Base-by-base conservation (phyloP, 2,329 filamentous ascomycete species). In the Neonectria magnoliae region DNA sequence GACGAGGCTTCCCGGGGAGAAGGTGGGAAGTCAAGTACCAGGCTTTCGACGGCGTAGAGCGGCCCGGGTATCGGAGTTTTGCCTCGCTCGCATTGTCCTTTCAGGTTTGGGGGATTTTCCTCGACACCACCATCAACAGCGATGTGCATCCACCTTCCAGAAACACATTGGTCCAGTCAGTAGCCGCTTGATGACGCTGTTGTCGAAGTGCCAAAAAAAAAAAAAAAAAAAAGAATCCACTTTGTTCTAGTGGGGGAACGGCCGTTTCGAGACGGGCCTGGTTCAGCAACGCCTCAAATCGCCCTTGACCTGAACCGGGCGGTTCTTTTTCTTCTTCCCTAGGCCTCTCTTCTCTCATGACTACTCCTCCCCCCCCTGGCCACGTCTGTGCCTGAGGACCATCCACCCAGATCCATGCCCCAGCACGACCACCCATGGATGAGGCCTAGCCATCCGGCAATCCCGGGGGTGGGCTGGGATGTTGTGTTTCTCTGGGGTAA, bases 401-500 rank as follows among this genome's bases (percentile, higher is more conserved):
- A 25, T 16, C 20, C 44, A 48, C 44, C 56, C 38, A 11, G 38
- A 60, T 64, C 50, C 56, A 31, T 52, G 61, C 42, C 50, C 50
- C 25, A 50, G 25, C 31, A 20, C 56, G 44, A 59, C 20, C 50
- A 31, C 27, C 45, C 16, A 47, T 45, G 50, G 48, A 57, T 50
- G 42, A 59, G 42, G 44, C 22, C 45, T 41, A 62, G 27, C 47
- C 50, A 55, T 22, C 45, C 25, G 22, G 27, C 25, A 25, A 27
- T 20, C 60, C 59, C 60, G 38, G 48, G 48, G 51, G 51, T 50
- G 27, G 47, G 11, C 29, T 65, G 51, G 57, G 47, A 56, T 62
- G 18, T 38, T 25, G 25, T 61, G 52, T 60, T 56, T 68, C 61
- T 71, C 67, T 69, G 68, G 71, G 63, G 69, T 71, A 71, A 60